Percentiles rank a stretch among this genome's conserved stretches.
These are phyloP conservation scores for Chaetomium olivaceum DNA, from an alignment of 2,329 filamentous ascomycete genomes.

Conservation along the genomic window DNA sequence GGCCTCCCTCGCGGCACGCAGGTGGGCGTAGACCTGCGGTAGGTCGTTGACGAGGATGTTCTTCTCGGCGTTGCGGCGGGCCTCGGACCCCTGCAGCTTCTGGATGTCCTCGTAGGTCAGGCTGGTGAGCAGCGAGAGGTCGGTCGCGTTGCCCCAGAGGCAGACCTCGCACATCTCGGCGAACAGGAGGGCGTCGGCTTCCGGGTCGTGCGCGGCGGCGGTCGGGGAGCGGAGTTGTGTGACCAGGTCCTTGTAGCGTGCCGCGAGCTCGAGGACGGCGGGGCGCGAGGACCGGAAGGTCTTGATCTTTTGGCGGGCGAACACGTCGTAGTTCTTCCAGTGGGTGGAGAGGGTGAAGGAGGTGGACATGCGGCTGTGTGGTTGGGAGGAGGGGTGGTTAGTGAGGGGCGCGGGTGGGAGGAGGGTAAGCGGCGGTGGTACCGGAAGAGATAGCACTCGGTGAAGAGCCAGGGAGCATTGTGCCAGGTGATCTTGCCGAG, in stretches of 20 bases:
- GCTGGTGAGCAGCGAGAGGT: constrained; percentile 85
- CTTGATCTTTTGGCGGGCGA: constrained; percentile 83
- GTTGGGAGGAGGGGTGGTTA: not conserved
- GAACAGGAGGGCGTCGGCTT: constrained; percentile 78
- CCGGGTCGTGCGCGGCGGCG: constrained; percentile 52
- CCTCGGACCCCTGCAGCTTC: constrained; percentile 86
- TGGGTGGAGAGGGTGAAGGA: constrained; percentile 74
- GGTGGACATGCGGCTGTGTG: constrained; percentile 68
- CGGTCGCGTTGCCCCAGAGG: constrained; percentile 95
- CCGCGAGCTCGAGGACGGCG: constrained; percentile 52
- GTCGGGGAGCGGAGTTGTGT: constrained; percentile 59
- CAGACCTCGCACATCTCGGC: constrained; percentile 94
- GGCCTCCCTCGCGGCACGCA: constrained; percentile 32
- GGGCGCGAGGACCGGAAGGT: constrained; percentile 91
- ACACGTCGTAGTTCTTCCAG: constrained; percentile 91
- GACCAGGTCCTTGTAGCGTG: constrained; percentile 58
- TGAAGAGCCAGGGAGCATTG: constrained; percentile 81
- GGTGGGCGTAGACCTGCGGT: constrained; percentile 38
- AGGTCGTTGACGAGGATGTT: constrained; percentile 93
- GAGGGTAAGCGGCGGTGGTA: constrained; percentile 36
- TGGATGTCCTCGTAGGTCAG: constrained; percentile 95
- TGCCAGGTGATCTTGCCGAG: constrained; percentile 79
- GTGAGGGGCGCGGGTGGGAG: not conserved
- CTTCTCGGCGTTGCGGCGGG: constrained; percentile 81
- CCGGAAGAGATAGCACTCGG: constrained; percentile 93